Percentiles rank a stretch among this genome's conserved stretches.
phyloP scores from a whole-genome alignment of 129 eudicot species.

The Scalesia atractyloides region DNA sequence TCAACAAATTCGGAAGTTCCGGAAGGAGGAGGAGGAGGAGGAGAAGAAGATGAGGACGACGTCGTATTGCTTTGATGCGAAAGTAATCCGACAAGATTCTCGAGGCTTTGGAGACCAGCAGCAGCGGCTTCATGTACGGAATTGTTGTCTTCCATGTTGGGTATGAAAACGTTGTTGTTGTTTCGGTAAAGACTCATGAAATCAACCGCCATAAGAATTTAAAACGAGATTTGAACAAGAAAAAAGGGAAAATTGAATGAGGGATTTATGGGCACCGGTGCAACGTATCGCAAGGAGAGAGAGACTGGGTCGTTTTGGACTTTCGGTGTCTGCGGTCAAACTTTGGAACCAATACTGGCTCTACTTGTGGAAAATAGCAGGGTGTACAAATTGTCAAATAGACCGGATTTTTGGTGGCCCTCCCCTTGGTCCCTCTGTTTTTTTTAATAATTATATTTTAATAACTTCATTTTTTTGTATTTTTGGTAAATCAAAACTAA shows the following conservation, averaged over 20 bases:
- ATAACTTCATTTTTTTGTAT: no score
- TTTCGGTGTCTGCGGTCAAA: slow-evolving; percentile 4
- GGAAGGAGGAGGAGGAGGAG: slow-evolving; percentile 14
- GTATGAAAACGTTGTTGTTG: neutral
- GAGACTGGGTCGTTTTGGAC: neutral
- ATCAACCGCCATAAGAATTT: neutral
- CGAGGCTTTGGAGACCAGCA: slow-evolving; percentile 90
- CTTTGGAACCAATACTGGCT: neutral
- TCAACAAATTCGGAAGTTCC: slow-evolving; percentile 34
- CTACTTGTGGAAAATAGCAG: slow-evolving; percentile 7
- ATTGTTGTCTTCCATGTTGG: neutral
- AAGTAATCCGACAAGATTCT: slow-evolving; percentile 67
- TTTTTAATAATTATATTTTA: no score
- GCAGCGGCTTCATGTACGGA: slow-evolving; percentile 80
- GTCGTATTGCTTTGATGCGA: slow-evolving; percentile 38
- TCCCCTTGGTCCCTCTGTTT: no score
- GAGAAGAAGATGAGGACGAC: slow-evolving; percentile 10
- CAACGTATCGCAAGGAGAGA: neutral
- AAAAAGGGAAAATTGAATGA: neutral
- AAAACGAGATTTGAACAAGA: neutral
- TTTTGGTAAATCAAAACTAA: no score
- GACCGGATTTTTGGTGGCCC: slow-evolving; percentile 3
- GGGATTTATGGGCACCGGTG: neutral
- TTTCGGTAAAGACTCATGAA: neutral
- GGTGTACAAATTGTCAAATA: neutral